Percentiles rank a stretch among this genome's conserved stretches.
These are phyloP conservation scores for Rhizopogon salebrosus DNA, from an alignment of 768 basidiomycete genomes.

Conservation along the genomic window DNA sequence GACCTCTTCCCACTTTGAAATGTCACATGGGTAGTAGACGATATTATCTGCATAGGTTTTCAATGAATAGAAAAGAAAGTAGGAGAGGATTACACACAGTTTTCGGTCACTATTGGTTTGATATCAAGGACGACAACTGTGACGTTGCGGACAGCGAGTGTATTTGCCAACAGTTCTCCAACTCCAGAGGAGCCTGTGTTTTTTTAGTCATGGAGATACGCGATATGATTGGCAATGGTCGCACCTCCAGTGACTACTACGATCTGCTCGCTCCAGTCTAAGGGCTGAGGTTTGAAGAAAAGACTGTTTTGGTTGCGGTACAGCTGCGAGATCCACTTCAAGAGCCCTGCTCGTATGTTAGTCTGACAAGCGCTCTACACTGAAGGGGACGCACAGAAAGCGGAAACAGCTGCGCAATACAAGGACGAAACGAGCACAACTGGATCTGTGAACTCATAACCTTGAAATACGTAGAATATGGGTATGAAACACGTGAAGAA, in stretches of 20 bases:
- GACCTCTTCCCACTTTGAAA: conserved; percentile 86
- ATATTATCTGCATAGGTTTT: conserved; percentile 56
- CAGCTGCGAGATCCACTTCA: conserved; percentile 65
- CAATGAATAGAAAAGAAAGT: background rate
- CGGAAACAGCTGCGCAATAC: conserved; percentile 56
- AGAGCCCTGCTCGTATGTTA: conserved; percentile 42
- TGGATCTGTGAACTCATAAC: conserved; percentile 44
- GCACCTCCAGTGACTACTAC: conserved; percentile 88
- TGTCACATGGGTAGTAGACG: conserved; percentile 84
- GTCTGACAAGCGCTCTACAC: background rate
- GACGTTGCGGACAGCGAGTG: conserved; percentile 76
- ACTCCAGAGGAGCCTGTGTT: conserved; percentile 77
- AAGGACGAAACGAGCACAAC: conserved; percentile 43
- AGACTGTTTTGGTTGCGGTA: conserved; percentile 73
- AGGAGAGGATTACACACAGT: conserved; percentile 43
- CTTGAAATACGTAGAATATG: conserved; percentile 72
- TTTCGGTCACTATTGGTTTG: conserved; percentile 70
- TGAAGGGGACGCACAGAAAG: conserved; percentile 54
- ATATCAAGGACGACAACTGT: conserved; percentile 84
- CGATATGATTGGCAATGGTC: conserved; percentile 11
- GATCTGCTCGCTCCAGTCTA: conserved; percentile 88
- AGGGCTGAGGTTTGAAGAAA: conserved; percentile 49
- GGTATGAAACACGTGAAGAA: conserved; percentile 83
- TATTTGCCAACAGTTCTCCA: conserved; percentile 84
- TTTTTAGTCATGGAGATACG: background rate